phyloP scores from a whole-genome alignment of 352 stramenopile species.

The Globisporangium spinosum region DNA sequence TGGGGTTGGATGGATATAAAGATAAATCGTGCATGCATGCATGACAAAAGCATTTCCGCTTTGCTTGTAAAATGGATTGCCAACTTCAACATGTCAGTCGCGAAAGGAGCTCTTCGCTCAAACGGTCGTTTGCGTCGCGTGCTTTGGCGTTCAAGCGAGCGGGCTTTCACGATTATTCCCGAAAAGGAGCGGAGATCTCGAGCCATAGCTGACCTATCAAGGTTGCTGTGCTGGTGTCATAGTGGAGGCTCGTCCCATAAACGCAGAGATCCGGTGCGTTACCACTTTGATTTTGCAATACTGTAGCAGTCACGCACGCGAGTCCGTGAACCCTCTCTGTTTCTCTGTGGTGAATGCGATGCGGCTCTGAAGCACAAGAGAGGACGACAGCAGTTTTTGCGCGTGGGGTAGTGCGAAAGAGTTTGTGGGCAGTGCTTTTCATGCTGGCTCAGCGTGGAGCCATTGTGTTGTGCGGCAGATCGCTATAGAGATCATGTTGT shows the following conservation, averaged over 20 bases:
- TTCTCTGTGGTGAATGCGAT: neutral
- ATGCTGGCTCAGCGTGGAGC: neutral
- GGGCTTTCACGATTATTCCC: neutral
- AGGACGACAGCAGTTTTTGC: neutral
- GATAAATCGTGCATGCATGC: too few species aligned
- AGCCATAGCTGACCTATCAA: neutral
- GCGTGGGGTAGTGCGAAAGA: neutral
- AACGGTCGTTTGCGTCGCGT: neutral
- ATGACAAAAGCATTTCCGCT: too few species aligned
- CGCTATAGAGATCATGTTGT: neutral
- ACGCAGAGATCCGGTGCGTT: neutral
- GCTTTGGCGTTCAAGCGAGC: neutral
- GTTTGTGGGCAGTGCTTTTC: neutral
- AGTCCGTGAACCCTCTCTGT: too few species aligned
- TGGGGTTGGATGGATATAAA: neutral
- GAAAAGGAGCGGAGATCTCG: neutral
- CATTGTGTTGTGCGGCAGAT: neutral
- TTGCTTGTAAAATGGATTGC: neutral
- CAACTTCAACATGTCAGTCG: neutral
- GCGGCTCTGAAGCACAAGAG: neutral
- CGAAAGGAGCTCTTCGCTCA: neutral
- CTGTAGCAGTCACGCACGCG: too few species aligned
- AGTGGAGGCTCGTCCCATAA: neutral
- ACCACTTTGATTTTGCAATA: too few species aligned
- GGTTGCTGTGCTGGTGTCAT: neutral